Conservation (phyloP, 495 filamentous ascomycete genomes). For the Recurvomyces mirabilis region DNA sequence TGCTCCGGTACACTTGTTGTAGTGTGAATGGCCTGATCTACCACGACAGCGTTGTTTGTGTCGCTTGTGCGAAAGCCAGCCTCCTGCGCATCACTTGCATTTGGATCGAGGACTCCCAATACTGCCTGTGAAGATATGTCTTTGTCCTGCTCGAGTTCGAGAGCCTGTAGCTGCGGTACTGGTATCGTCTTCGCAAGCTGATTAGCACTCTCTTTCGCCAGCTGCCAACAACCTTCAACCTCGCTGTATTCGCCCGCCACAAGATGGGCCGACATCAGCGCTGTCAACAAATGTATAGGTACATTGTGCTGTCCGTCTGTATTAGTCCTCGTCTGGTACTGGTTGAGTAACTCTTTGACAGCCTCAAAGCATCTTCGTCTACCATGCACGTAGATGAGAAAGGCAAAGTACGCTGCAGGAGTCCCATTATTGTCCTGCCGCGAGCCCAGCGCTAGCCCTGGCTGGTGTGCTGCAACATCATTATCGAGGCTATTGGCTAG, state of each 20-base stretch:
- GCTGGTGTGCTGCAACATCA: slow-evolving; percentile 26
- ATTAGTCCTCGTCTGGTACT: slow-evolving; percentile 34
- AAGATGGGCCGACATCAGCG: slow-evolving; percentile 53
- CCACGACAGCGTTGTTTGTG: not conserved
- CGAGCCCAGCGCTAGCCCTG: slow-evolving; percentile 5
- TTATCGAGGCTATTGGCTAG: slow-evolving; percentile 23
- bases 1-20: too few relatives aligned
- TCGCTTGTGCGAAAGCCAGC: not conserved
- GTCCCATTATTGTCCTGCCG: not conserved
- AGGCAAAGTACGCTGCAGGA: slow-evolving; percentile 41
- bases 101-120: not conserved
- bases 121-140: too few relatives aligned
- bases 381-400: slow-evolving; percentile 54
- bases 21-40: too few relatives aligned
- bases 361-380: slow-evolving; percentile 42
- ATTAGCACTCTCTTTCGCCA: slow-evolving; percentile 43
- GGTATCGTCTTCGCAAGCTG: slow-evolving; percentile 30
- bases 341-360: slow-evolving; percentile 45
- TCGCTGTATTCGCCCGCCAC: slow-evolving; percentile 43
- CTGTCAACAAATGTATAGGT: slow-evolving; percentile 49
- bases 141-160: too few relatives aligned
- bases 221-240: slow-evolving; percentile 54
- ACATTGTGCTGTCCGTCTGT: slow-evolving; percentile 22
- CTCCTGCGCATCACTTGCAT: not conserved
- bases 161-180: slow-evolving; percentile 1